Evolutionary conservation across 106 monocot species (phyloP).

Genomic region (Vanilla planifolia): DNA sequence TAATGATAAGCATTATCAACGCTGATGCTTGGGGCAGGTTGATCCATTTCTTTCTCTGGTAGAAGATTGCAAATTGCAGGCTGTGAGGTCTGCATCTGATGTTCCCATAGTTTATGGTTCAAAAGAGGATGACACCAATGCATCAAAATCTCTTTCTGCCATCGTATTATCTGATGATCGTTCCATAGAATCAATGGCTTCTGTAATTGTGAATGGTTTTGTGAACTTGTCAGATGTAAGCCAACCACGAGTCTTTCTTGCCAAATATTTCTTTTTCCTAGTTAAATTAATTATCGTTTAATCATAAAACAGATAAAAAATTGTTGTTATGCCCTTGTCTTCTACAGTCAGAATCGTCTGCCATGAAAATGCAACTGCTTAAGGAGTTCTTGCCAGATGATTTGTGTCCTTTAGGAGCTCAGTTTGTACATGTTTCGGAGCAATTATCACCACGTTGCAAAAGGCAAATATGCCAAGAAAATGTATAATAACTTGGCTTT

Average conservation of each 20-base stretch:
- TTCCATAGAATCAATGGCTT: conserved; percentile 45
- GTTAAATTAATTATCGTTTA: background rate
- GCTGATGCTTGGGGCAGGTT: conserved; percentile 31
- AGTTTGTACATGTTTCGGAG: conserved; percentile 33
- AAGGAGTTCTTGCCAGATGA: conserved; percentile 66
- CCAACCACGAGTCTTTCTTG: background rate
- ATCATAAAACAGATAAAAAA: background rate
- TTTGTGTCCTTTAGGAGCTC: conserved; percentile 58
- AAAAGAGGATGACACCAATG: conserved; percentile 58
- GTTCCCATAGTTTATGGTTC: conserved; percentile 45
- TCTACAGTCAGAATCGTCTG: conserved; percentile 41
- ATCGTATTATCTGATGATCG: conserved; percentile 24
- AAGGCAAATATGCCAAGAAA: conserved; percentile 17
- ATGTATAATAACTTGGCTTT: conserved; percentile 13
- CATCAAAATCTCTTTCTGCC: conserved; percentile 48
- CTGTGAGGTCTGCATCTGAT: conserved; percentile 16
- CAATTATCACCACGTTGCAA: conserved; percentile 18
- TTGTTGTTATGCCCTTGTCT: background rate
- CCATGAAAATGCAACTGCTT: conserved; percentile 38
- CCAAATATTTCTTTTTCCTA: background rate
- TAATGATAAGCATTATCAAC: background rate
- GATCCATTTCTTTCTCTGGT: conserved; percentile 74
- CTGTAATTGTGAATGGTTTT: conserved; percentile 48
- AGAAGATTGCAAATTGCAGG: conserved; percentile 51
- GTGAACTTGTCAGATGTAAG: conserved; percentile 49